Evolutionary conservation across 1,284 basidiomycete genomes (phyloP).

Genomic region (Malassezia brasiliensis): DNA sequence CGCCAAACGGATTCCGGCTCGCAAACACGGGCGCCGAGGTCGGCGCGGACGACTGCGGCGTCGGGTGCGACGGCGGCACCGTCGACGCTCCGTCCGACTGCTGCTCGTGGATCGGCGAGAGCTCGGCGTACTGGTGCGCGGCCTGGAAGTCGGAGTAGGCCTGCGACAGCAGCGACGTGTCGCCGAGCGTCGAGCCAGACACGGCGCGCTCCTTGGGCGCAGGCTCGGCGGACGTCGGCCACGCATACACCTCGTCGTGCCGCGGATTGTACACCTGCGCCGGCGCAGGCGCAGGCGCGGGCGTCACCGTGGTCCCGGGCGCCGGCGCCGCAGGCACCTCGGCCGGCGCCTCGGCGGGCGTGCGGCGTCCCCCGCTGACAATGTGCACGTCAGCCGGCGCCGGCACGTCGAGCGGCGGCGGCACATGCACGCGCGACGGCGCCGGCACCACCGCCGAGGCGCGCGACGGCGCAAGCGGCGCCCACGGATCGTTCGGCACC

Average conservation of each 20-base stretch:
- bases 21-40: background rate
- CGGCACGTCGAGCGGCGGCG: too few species aligned
- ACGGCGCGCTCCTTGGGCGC: background rate
- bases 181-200: background rate
- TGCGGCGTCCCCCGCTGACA: too few species aligned
- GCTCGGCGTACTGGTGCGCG: background rate
- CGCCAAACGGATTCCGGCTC: background rate
- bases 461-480: background rate
- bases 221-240: background rate
- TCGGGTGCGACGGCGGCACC: background rate
- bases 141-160: slow-evolving; percentile 2
- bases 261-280: background rate
- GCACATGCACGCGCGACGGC: too few species aligned
- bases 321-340: background rate
- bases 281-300: too few species aligned
- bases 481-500: background rate
- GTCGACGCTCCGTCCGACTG: background rate
- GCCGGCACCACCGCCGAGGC: too few species aligned
- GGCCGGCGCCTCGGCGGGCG: too few species aligned
- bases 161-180: background rate
- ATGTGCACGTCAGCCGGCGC: too few species aligned
- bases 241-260: slow-evolving; percentile 15
- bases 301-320: background rate
- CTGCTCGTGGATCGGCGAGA: slow-evolving; percentile 3
- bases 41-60: too few species aligned